A percentile compares a stretch with the other conserved stretches of the same genome.
Evolutionary conservation across 2,329 filamentous ascomycete species (phyloP).

Genomic region (Microsporum canis): DNA sequence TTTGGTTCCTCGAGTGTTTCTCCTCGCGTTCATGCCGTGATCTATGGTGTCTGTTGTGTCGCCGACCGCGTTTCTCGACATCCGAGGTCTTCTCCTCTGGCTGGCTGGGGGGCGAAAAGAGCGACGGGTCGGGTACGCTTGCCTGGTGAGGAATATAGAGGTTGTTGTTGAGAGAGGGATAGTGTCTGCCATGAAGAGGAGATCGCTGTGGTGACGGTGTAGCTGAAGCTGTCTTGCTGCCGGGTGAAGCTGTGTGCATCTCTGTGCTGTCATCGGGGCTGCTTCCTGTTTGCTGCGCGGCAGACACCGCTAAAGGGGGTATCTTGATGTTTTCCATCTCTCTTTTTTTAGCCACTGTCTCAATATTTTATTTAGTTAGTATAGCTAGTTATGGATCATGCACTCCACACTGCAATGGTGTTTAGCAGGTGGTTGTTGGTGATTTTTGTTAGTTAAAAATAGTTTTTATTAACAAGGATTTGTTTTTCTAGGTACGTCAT

Average conservation of each 20-base stretch:
- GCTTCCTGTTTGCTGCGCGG: background rate
- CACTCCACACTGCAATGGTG: background rate
- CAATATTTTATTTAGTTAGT: background rate
- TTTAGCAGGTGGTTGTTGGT: background rate
- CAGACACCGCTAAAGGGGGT: background rate
- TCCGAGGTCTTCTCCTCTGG: background rate
- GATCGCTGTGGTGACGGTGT: background rate
- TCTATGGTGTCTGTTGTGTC: background rate
- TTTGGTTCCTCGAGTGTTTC: background rate
- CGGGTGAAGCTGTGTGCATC: slow-evolving; percentile 6
- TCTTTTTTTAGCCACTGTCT: background rate
- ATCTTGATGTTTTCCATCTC: background rate
- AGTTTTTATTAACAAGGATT: background rate
- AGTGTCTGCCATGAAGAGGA: background rate
- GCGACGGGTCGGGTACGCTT: background rate
- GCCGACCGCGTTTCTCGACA: background rate
- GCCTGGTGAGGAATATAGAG: slow-evolving; percentile 3
- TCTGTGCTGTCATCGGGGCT: background rate
- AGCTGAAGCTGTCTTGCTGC: background rate
- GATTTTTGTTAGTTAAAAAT: background rate
- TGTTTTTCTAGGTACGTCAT: background rate
- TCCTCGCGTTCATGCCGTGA: slow-evolving; percentile 2
- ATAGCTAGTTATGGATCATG: background rate
- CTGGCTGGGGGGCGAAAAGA: background rate
- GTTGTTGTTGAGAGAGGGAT: slow-evolving; percentile 1